Evolutionary conservation across 2,329 filamentous ascomycete species (phyloP), one percentile per base, ranked within the genome.

Genomic region (Metarhizium humberi): DNA sequence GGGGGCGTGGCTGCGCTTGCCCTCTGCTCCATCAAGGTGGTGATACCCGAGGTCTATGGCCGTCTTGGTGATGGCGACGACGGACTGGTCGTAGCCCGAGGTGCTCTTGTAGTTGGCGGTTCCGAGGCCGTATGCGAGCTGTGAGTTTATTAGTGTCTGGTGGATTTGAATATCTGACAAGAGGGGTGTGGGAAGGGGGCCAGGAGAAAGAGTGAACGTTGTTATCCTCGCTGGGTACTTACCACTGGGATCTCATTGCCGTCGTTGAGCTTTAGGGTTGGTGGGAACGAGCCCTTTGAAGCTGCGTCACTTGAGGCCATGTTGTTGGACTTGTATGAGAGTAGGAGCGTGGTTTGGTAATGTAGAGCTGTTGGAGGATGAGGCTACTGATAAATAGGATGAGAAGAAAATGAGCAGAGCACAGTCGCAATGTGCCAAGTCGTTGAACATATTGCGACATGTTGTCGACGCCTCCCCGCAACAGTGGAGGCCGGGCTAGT

Each of bases 21-120:
- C 72, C 73, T 92, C 84, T 20, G 88, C 88, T 47, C 87, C 82
- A 67, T 92, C 88, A 3, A 92, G 75, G 64, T 92, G 87, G 56
- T 78, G 77, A 68, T 85, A 91, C 29, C 86, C 87, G n/a, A 81
- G 69, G 54, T 80, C 78, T 62, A 90, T 85, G 36, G 88, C 87
- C 59, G 72, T 77, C 55, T 86, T 79, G 46, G 78, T 77, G 53
- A 72, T 60, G 29, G 75, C 69, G 49, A 78, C 66, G 51, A 78
- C 70, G 5, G 76, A 73, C 55, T 82, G 71, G 60, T 89, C 83
- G 46, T 85, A 71, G 50, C 77, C 71, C 50, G 68, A 74, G 8
- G 75, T 70, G 4, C 66, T 66, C 61, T 80, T 88, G 70, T 75
- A 84, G 29, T 75, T 72, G 47, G 86, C 85, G 0, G 87, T 89